These are phyloP conservation scores for Smallanthus sonchifolius DNA, from an alignment of 129 eudicot genomes.

Conservation along the genomic window DNA sequence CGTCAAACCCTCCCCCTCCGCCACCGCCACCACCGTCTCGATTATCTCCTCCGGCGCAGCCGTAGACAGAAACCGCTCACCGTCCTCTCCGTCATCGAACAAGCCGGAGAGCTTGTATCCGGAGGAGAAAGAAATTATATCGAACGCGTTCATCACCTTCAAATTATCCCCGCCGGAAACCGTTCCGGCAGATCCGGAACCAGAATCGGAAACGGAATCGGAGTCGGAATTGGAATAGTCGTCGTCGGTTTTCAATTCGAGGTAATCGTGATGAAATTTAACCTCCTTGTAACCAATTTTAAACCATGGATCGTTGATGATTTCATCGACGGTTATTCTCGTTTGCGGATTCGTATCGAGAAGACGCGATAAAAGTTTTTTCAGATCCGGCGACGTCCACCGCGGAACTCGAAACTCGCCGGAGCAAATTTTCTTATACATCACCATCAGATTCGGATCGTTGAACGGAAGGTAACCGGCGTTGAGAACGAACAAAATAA, in stretches of 20 bases:
- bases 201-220: no score
- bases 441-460: conserved; percentile 38
- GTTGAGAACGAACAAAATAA: conserved; percentile 42
- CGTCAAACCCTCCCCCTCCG: conserved; percentile 37
- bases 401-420: conserved; percentile 33
- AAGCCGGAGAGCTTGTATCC: conserved; percentile 25
- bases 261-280: conserved; percentile 20
- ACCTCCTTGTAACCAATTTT: conserved; percentile 27
- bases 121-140: conserved; percentile 30
- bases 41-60: conserved; percentile 37
- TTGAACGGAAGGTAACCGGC: conserved; percentile 56
- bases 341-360: conserved; percentile 28
- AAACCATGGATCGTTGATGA: conserved; percentile 37
- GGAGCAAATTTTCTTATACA: conserved; percentile 40
- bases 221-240: background rate
- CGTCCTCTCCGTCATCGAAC: conserved; percentile 16
- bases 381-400: conserved; percentile 35
- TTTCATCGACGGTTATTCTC: conserved; percentile 34
- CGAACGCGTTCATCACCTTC: conserved; percentile 32
- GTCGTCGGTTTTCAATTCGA: conserved; percentile 15
- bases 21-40: conserved; percentile 39
- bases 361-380: conserved; percentile 20
- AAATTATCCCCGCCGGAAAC: background rate
- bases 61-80: conserved; percentile 45
- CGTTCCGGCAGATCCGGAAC: background rate